These are phyloP conservation scores for Podaxis sp. DNA, from an alignment of 768 basidiomycete species.

Conservation along the genomic window DNA sequence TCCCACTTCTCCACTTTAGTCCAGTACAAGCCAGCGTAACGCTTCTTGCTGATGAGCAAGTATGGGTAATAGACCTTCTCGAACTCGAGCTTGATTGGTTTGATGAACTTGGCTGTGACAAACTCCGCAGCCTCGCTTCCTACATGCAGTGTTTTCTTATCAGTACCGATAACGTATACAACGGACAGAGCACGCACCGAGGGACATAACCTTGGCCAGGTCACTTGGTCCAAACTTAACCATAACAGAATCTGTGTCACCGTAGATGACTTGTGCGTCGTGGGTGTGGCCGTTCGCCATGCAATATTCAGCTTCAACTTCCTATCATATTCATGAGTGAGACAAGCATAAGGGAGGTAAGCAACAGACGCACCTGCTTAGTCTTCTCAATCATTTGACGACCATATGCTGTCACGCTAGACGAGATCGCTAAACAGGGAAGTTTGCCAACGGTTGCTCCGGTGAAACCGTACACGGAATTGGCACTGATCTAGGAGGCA, in stretches of 20 bases:
- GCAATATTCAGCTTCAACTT: slow-evolving; percentile 88
- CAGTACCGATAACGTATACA: neutral
- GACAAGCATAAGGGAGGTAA: neutral
- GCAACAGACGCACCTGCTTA: slow-evolving; percentile 59
- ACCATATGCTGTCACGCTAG: slow-evolving; percentile 93
- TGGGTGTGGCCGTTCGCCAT: slow-evolving; percentile 82
- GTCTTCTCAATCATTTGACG: slow-evolving; percentile 99
- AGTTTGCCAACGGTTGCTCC: slow-evolving; percentile 97
- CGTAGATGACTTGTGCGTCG: slow-evolving; percentile 95
- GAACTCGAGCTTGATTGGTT: slow-evolving; percentile 98
- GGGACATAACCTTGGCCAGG: slow-evolving; percentile 81
- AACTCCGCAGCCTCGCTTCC: slow-evolving; percentile 91
- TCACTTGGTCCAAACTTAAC: slow-evolving; percentile 93
- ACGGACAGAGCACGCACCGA: slow-evolving; percentile 55
- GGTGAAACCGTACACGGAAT: slow-evolving; percentile 99
- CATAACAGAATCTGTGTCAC: slow-evolving; percentile 99
- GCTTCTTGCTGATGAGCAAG: slow-evolving; percentile 96
- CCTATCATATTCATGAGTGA: slow-evolving; percentile 37
- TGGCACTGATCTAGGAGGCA: slow-evolving; percentile 83
- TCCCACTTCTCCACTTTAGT: slow-evolving; percentile 93
- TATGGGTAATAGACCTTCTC: slow-evolving; percentile 99
- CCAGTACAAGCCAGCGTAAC: slow-evolving; percentile 99
- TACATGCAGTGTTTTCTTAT: slow-evolving; percentile 28
- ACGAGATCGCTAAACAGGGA: slow-evolving; percentile 94
- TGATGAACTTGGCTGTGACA: slow-evolving; percentile 88